phyloP scores from a whole-genome alignment of 2,329 filamentous ascomycete genomes.

The Colletotrichum sublineola region DNA sequence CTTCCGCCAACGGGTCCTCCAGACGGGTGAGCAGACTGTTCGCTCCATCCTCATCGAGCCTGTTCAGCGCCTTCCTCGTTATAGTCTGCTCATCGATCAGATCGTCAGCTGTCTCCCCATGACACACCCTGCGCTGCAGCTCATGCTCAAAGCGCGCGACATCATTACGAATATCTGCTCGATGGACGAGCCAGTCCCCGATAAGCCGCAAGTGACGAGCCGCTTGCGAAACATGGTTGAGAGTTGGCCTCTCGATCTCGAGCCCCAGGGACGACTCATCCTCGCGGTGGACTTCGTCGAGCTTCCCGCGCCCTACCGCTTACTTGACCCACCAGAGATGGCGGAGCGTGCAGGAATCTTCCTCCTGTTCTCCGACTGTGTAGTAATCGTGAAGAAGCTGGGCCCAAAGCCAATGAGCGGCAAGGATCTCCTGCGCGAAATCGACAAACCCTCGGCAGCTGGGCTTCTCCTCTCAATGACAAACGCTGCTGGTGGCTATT shows the following conservation, averaged over 20 bases:
- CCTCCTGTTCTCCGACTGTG: constrained; percentile 84
- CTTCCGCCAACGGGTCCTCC: constrained; percentile 83
- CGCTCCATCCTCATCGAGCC: constrained; percentile 96
- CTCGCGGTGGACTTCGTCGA: constrained; percentile 85
- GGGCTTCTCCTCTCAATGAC: constrained; percentile 74
- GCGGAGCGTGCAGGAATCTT: constrained; percentile 76
- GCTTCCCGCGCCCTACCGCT: constrained; percentile 77
- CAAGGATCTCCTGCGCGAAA: constrained; percentile 83
- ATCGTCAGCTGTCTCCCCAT: constrained; percentile 89
- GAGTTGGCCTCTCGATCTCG: constrained; percentile 79
- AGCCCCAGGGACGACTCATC: constrained; percentile 83
- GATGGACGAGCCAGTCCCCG: constrained; percentile 78
- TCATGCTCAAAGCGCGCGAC: constrained; percentile 89
- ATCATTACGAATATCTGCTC: constrained; percentile 97
- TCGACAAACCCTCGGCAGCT: constrained; percentile 82
- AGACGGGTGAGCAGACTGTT: constrained; percentile 89
- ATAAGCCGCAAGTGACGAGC: constrained; percentile 80
- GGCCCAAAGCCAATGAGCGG: constrained; percentile 74
- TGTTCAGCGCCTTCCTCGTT: constrained; percentile 92
- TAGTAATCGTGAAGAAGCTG: constrained; percentile 82
- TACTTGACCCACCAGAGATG: constrained; percentile 54
- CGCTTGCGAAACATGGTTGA: constrained; percentile 82
- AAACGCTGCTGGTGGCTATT: constrained; percentile 71
- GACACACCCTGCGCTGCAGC: constrained; percentile 85
- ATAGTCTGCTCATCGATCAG: constrained; percentile 96